Evolutionary conservation across 129 eudicot species (phyloP), one percentile per base, ranked within the genome.

Genomic region (Artemisia tridentata): DNA sequence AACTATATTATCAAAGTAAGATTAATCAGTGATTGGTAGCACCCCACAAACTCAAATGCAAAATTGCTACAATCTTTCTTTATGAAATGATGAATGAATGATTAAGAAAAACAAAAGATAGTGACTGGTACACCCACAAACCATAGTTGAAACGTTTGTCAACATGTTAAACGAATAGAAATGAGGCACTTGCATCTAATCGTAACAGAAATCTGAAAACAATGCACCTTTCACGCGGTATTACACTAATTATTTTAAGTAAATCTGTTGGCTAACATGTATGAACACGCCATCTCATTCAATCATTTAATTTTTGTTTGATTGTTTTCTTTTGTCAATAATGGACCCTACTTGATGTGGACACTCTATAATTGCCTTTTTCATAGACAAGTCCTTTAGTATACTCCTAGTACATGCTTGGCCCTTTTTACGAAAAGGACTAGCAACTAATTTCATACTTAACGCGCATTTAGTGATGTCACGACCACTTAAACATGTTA

Each of bases 331-430:
- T 54, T 4, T 54, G 11, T 64, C 53, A 51, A 34, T 34, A 18
- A 38, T 38, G 53, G 1, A 25, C 47, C 27, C 27, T 68, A 6
- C 14, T 53, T 54, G 74, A 34, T 53, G 53, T 29, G 3, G 48
- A 34, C 63, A 52, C 49, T 3, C n/a, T 6, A 10, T 29, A 3
- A 17, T 68, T 68, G 13, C 64, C 52, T 31, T 31, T 68, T 34
- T 53, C 27, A 41, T 34, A 54, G 11, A 19, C 51, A 53, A 69
- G 52, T 69, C 64, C 63, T 55, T 38, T 3, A n/a, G 5, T 29
- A 47, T 31, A 19, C 63, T 73, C 11, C 18, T 12, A 31, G 41
- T 29, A 62, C 70, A 62, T 49, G 51, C 51, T 17, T 62, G 19
- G 43, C 34, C 63, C 63, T 25, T 73, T 62, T n/a, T n/a, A 47